phyloP scores from a whole-genome alignment of 2,329 filamentous ascomycete genomes.

The Dryadomyces quercus-mongolicae region DNA sequence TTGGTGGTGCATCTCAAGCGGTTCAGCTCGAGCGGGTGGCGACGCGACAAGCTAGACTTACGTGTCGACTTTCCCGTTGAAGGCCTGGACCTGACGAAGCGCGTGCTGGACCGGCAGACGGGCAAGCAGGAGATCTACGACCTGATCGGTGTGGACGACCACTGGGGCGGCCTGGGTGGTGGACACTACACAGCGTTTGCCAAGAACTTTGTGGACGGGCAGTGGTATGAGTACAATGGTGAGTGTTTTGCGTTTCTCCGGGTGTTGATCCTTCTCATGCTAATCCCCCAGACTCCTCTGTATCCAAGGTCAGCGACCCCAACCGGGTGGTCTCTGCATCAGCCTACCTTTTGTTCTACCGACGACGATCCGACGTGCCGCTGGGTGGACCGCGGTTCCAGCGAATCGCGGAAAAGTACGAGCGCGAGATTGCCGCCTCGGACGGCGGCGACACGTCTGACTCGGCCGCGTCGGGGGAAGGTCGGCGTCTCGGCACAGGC shows the following conservation, averaged over 20 bases:
- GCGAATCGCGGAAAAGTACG: conserved; percentile 54
- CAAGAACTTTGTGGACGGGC: conserved; percentile 76
- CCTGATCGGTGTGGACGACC: conserved; percentile 89
- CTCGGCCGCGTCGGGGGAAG: conserved; percentile 54
- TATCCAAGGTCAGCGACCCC: conserved; percentile 48
- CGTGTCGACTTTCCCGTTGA: conserved; percentile 85
- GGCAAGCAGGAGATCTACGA: conserved; percentile 82
- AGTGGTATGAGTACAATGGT: conserved; percentile 98
- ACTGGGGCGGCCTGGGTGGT: conserved; percentile 84
- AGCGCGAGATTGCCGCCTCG: conserved; percentile 31
- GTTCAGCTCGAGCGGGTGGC: conserved; percentile 73
- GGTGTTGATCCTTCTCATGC: not conserved
- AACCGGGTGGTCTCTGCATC: conserved; percentile 56
- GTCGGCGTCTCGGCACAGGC: conserved; percentile 68
- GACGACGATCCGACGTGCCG: conserved; percentile 63
- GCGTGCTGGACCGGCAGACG: conserved; percentile 68
- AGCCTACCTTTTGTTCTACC: conserved; percentile 93
- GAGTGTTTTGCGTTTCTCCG: conserved; percentile 24
- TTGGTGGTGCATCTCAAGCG: conserved; percentile 91
- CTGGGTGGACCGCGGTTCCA: conserved; percentile 70
- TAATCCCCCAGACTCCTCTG: conserved; percentile 55
- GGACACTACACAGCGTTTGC: conserved; percentile 95
- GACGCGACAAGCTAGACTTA: conserved; percentile 84
- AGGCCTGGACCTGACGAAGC: conserved; percentile 67
- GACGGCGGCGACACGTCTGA: conserved; percentile 32